These are phyloP conservation scores for Ballota nigra DNA, from an alignment of 257 asterid species.

Conservation along the genomic window DNA sequence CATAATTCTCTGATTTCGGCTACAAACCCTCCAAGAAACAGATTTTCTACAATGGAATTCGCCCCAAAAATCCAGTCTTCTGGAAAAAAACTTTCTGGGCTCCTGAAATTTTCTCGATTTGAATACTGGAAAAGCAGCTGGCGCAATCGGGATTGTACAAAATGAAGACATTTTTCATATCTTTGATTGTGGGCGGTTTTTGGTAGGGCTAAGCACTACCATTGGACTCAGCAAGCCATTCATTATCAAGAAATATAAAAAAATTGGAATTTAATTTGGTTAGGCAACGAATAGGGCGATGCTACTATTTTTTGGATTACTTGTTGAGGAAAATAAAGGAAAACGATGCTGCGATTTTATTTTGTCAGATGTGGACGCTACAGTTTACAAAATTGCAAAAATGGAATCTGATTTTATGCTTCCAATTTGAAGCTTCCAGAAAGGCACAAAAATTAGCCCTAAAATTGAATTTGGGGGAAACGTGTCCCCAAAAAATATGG, in stretches of 20 bases:
- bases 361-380: neutral
- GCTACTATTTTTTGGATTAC: neutral
- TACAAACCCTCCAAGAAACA: conserved; percentile 19
- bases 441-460: neutral
- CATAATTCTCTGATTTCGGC: conserved; percentile 27
- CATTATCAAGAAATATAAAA: conserved; percentile 4
- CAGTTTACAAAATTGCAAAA: neutral
- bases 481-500: neutral
- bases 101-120: conserved; percentile 14
- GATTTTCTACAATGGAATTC: conserved; percentile 20
- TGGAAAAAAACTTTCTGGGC: conserved; percentile 19
- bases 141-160: conserved; percentile 24
- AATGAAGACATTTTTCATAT: conserved; percentile 36
- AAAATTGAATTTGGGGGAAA: neutral
- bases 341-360: neutral
- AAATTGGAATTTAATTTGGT: neutral
- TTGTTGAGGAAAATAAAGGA: neutral
- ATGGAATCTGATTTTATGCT: neutral
- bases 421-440: neutral
- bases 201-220: conserved; percentile 6
- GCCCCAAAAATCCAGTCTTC: conserved; percentile 26
- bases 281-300: neutral
- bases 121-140: conserved; percentile 11
- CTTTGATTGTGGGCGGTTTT: neutral
- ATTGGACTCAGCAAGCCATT: neutral